Percentiles rank a stretch among this genome's conserved stretches.
Conservation (phyloP, 768 basidiomycete genomes). For the Lyophyllum decastes region DNA sequence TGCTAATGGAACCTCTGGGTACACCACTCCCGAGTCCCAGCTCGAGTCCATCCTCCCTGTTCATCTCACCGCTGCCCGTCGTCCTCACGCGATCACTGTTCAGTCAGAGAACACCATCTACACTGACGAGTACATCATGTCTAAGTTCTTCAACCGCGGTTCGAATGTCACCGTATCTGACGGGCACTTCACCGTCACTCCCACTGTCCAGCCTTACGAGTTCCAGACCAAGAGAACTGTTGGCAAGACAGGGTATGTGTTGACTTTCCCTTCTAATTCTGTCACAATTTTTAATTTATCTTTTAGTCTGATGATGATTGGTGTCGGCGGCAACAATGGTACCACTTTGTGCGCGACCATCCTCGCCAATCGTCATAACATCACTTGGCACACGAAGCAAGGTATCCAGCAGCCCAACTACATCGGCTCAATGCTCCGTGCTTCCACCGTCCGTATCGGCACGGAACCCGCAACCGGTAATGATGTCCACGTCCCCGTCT, state of each 20-base stretch:
- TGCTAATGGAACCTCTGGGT: conserved; percentile 59
- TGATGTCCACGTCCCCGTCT: conserved; percentile 91
- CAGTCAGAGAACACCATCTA: conserved; percentile 81
- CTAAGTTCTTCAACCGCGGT: conserved; percentile 82
- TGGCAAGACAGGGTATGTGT: conserved; percentile 84
- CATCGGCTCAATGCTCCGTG: conserved; percentile 94
- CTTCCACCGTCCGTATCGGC: conserved; percentile 92
- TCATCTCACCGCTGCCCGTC: conserved; percentile 86
- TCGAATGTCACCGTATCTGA: conserved; percentile 68
- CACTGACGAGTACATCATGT: conserved; percentile 79
- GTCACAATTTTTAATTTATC: conserved; percentile 16
- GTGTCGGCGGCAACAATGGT: conserved; percentile 97
- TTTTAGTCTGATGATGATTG: conserved; percentile 97
- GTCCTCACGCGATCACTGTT: conserved; percentile 74
- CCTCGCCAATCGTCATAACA: conserved; percentile 93
- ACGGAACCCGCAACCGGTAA: conserved; percentile 77
- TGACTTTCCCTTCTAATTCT: neutral
- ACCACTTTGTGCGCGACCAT: conserved; percentile 92
- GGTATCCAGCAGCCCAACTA: conserved; percentile 96
- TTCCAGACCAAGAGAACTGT: conserved; percentile 90
- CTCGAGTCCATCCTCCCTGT: conserved; percentile 69
- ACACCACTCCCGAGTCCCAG: conserved; percentile 70
- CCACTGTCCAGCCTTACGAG: conserved; percentile 80
- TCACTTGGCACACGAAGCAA: conserved; percentile 91
- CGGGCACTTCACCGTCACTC: conserved; percentile 78